Base-by-base conservation (phyloP, 2,329 filamentous ascomycete genomes). In the Stagonosporopsis cucurbitacearum region DNA sequence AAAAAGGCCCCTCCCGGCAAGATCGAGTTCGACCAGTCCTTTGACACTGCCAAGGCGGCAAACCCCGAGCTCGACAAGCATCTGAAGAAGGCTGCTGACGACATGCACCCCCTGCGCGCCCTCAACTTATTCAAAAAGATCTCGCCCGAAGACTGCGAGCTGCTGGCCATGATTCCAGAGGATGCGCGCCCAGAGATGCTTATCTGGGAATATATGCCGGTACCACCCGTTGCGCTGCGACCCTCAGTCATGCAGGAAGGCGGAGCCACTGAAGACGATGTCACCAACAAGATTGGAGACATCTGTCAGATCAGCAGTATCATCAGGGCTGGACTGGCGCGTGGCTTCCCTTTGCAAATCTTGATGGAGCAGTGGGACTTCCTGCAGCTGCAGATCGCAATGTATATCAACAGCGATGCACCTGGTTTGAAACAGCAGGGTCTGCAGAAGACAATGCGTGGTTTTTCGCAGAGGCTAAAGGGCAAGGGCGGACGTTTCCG, bases 331-430 rank as follows among this genome's bases (percentile, higher is more conserved):
- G 91, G 92, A 0, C 77, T 98, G 15, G 84, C 89, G 58, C 92
- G 92, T 64, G 94, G 94, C 9, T 90, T 93, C 13, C 87, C 92
- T 0, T 84, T 99, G 2, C 86, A 90, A 63, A 96, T 91, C 0
- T 90, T 98, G 53, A 96, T 98, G 88, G 95, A 99, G 73, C 92
- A 96, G 67, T 99, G 95, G 95, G 95, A 99, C 71, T 98, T 94
- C 69, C 80, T 99, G 58, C 94, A 98, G 71, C 84, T 96, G 8
- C 93, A 98, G 70, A 90, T 98, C 57, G 95, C 94, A 58, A 92
- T 98, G 83, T 98, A 99, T 74, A 94, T 99, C 75, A 98, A 99
- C 79, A 96, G 93, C 61, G 93, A 97, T 67, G 88, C 96, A 2
- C 95, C 95, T 0, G 94, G 94, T 25, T 83, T 99, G n/a, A 88